Evolutionary conservation across 345 rosid genomes (phyloP), one percentile per base, ranked within the genome.

Genomic region (Salix caprea): DNA sequence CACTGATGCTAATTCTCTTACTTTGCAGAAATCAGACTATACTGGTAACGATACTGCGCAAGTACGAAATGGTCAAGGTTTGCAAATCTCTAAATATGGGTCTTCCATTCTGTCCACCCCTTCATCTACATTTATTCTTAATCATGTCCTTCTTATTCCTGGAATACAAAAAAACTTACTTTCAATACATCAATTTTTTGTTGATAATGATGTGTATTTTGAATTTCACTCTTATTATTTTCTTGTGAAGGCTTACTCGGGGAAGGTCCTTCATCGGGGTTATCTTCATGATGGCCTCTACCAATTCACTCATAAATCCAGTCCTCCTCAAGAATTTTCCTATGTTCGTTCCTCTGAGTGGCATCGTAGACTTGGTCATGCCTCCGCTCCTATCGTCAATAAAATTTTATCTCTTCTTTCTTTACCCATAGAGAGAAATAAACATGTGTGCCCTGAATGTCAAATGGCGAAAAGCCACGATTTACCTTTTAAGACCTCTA

Each of bases 361-460:
- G 4, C 23, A 52, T 52, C 1, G 11, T 6, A 19, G 23, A 0
- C 10, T 19, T 2, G 0, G 58, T 7, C 23, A 52, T 52, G 23
- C 10, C 0, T 52, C 3, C 1, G 0, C 2, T 52, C n/a, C 1
- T 0, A 4, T 52, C 1, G 11, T 52, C 11, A 19, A 52, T 0
- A 9, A 52, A 52, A 2, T 52, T 0, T 39, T 9, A 39, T 52
- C 60, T 7, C 23, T 52, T 3, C 2, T 19, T 2, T 19, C 23
- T 6, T 0, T 52, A 18, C 60, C 23, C 0, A 0, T 52, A 7
- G 11, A 19, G n/a, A 52, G 19, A 52, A 19, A 19, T 52, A 52
- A 7, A 52, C 2, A 19, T 7, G 4, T 52, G 11, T 52, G 23
- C 23, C 60, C 4, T 19, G 4, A 52, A 52, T 52, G 11, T 52